Conservation (phyloP, 352 stramenopile species). For the Globisporangium acanthophoron region DNA sequence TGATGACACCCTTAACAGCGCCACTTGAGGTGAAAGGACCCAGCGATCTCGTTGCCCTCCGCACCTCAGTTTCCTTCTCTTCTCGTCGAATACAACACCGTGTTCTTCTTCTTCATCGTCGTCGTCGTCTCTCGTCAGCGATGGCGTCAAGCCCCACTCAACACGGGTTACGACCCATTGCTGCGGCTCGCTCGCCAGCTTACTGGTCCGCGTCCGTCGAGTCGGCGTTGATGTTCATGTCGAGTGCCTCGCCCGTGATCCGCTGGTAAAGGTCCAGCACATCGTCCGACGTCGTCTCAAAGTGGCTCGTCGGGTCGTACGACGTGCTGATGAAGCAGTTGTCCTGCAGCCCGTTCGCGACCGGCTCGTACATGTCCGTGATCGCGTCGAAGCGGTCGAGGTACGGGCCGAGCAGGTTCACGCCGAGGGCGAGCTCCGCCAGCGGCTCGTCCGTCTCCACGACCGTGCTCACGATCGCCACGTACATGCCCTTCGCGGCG, state of each 20-base stretch:
- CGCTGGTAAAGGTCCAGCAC: conserved; percentile 97
- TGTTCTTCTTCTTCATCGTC: neutral
- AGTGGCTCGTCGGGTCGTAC: conserved; percentile 93
- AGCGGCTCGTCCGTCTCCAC: conserved; percentile 96
- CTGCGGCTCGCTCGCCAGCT: conserved; percentile 7
- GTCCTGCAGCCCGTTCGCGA: conserved; percentile 87
- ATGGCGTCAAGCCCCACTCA: neutral
- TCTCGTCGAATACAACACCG: too few relatives aligned
- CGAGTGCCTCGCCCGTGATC: conserved; percentile 96
- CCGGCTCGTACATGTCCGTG: conserved; percentile 93
- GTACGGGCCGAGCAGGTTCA: conserved; percentile 95
- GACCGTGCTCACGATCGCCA: conserved; percentile 98
- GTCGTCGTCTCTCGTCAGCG: neutral
- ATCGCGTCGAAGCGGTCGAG: conserved; percentile 96
- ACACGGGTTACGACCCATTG: neutral
- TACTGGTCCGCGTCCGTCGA: conserved; percentile 93
- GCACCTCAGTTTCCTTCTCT: too few relatives aligned
- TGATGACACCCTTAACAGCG: too few relatives aligned
- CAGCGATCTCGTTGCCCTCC: too few relatives aligned
- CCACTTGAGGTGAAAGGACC: too few relatives aligned
- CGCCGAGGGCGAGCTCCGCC: conserved; percentile 91
- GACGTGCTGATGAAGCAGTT: conserved; percentile 98
- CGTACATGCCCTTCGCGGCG: conserved; percentile 95
- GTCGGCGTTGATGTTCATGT: conserved; percentile 98
- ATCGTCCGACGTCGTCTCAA: conserved; percentile 96